phyloP scores from a whole-genome alignment of 2,329 filamentous ascomycete species.

The Aurifilum marmelostoma region DNA sequence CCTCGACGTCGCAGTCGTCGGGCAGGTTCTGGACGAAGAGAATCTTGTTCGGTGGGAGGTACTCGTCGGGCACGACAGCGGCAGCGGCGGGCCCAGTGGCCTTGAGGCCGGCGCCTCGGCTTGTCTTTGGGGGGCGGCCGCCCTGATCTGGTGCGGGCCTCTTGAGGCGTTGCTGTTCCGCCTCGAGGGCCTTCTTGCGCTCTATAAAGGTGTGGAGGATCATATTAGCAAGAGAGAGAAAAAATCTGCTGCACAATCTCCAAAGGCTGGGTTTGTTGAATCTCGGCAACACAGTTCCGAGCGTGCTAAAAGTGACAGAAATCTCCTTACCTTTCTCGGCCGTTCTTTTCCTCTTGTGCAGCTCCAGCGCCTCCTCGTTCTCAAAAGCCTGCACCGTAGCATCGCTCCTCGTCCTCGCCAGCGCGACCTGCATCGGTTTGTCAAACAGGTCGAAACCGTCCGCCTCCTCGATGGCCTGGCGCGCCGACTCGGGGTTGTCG shows the following conservation, averaged over 20 bases:
- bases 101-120: constrained; percentile 76
- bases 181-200: constrained; percentile 80
- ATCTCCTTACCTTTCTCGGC: constrained; percentile 78
- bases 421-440: constrained; percentile 83
- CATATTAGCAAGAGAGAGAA: constrained; percentile 1
- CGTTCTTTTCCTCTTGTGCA: constrained; percentile 79
- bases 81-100: constrained; percentile 68
- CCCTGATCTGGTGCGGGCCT: constrained; percentile 55
- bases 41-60: constrained; percentile 95
- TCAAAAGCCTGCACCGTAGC: constrained; percentile 77
- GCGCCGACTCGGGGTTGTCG: constrained; percentile 77
- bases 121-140: constrained; percentile 68
- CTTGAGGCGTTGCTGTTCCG: constrained; percentile 76
- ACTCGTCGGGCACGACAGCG: constrained; percentile 91
- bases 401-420: constrained; percentile 84
- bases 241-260: background rate
- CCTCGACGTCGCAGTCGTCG: constrained; percentile 81
- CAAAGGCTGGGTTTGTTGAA: background rate
- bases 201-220: constrained; percentile 47
- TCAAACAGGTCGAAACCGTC: constrained; percentile 93
- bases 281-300: background rate
- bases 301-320: background rate
- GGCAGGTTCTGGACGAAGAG: constrained; percentile 93
- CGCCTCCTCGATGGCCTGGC: constrained; percentile 81
- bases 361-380: constrained; percentile 80